These are phyloP conservation scores for Boletus holoroseus DNA, from an alignment of 1,284 basidiomycete genomes.

Conservation along the genomic window DNA sequence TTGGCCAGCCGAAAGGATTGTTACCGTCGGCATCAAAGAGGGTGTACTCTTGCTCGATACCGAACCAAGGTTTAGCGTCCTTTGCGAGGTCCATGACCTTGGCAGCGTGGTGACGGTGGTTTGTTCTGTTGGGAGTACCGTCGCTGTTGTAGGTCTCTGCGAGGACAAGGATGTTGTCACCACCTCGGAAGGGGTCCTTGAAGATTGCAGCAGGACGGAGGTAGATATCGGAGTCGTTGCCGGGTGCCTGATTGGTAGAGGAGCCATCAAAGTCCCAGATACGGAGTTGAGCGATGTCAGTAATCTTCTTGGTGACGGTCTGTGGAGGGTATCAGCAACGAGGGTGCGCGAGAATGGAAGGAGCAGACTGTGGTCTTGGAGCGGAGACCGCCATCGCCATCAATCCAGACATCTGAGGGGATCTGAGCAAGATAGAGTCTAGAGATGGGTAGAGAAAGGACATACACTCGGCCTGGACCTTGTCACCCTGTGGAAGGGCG, in stretches of 20 bases:
- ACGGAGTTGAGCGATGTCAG: constrained; percentile 82
- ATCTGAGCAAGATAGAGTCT: constrained; percentile 11
- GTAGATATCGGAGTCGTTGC: constrained; percentile 94
- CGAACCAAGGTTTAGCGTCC: constrained; percentile 89
- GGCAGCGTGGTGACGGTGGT: constrained; percentile 86
- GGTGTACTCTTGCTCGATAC: constrained; percentile 99
- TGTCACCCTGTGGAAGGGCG: constrained; percentile 77
- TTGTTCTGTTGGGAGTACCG: constrained; percentile 96
- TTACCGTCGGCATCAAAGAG: constrained; percentile 90
- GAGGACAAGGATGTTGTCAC: constrained; percentile 95
- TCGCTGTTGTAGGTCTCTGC: constrained; percentile 99
- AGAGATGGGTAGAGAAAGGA: constrained; percentile 10
- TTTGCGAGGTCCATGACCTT: constrained; percentile 92
- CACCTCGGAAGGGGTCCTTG: constrained; percentile 99
- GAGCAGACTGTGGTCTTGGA: constrained; percentile 82
- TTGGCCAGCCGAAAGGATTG: constrained; percentile 93
- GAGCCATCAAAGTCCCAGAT: constrained; percentile 99
- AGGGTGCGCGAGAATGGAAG: constrained; percentile 3
- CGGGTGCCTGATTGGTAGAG: constrained; percentile 94
- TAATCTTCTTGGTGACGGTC: constrained; percentile 81
- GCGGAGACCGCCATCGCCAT: constrained; percentile 87
- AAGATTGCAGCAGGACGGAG: constrained; percentile 96
- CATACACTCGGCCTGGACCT: constrained; percentile 90
- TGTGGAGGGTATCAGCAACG: constrained; percentile 30
- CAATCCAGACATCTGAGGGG: constrained; percentile 85